phyloP scores from a whole-genome alignment of 495 filamentous ascomycete species.

The Friedmanniomyces endolithicus region DNA sequence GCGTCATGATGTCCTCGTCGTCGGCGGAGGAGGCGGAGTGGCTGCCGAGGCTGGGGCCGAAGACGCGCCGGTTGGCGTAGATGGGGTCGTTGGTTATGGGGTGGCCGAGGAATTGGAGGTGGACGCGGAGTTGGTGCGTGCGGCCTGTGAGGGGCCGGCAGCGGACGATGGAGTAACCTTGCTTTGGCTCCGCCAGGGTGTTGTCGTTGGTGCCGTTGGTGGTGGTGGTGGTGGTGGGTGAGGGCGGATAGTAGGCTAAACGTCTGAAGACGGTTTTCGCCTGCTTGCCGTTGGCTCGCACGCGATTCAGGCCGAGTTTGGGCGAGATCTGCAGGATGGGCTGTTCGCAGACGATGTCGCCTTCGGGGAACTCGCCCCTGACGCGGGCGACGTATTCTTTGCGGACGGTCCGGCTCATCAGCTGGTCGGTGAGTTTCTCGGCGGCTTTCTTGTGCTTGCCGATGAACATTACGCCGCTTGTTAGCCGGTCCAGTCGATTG shows the following conservation, averaged over 20 bases:
- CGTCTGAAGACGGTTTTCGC: slow-evolving; percentile 83
- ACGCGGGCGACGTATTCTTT: slow-evolving; percentile 94
- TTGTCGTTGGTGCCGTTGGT: neutral
- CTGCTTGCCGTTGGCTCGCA: slow-evolving; percentile 80
- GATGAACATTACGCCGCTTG: slow-evolving; percentile 95
- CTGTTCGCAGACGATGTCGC: slow-evolving; percentile 72
- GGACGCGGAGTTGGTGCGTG: slow-evolving; percentile 90
- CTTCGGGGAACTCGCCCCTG: slow-evolving; percentile 71
- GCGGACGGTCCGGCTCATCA: slow-evolving; percentile 61
- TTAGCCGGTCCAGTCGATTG: slow-evolving; percentile 87
- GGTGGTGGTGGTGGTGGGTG: slow-evolving; percentile 12
- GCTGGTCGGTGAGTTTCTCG: slow-evolving; percentile 57
- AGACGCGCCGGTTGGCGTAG: slow-evolving; percentile 86
- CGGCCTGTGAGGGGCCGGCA: slow-evolving; percentile 87
- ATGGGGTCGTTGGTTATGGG: slow-evolving; percentile 96
- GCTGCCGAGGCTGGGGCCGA: slow-evolving; percentile 64
- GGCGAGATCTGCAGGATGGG: slow-evolving; percentile 90
- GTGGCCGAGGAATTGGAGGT: slow-evolving; percentile 86
- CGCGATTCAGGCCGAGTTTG: slow-evolving; percentile 85
- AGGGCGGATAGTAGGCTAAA: slow-evolving; percentile 65
- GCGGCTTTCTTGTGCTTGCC: slow-evolving; percentile 72
- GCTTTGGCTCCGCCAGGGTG: neutral
- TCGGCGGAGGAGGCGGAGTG: slow-evolving; percentile 54
- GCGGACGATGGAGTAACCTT: slow-evolving; percentile 88
- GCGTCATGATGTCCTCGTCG: slow-evolving; percentile 79